A percentile compares a stretch with the other conserved stretches of the same genome.
phyloP scores from a whole-genome alignment of 768 basidiomycete species.

The Boletus subparvulus region DNA sequence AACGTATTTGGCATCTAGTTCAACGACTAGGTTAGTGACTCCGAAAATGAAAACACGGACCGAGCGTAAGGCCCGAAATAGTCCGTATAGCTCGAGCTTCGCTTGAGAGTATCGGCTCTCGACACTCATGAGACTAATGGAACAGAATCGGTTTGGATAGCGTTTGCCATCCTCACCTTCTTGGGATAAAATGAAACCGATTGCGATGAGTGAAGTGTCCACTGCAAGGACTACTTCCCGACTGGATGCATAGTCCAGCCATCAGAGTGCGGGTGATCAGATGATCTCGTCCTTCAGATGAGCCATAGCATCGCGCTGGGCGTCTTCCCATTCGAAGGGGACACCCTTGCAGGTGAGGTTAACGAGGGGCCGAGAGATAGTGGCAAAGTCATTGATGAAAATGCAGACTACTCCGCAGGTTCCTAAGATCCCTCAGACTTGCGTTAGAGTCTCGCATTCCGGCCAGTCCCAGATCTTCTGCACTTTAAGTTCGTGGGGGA shows the following conservation, averaged over 20 bases:
- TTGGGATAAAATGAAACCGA: too few species aligned
- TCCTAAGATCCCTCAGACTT: slow-evolving; percentile 31
- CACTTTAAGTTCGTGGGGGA: slow-evolving; percentile 27
- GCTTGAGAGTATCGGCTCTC: too few species aligned
- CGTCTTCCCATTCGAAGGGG: slow-evolving; percentile 22
- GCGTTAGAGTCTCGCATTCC: slow-evolving; percentile 13
- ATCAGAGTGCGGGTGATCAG: slow-evolving; percentile 1
- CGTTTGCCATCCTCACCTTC: too few species aligned
- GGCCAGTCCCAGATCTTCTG: slow-evolving; percentile 35
- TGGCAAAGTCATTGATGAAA: slow-evolving; percentile 14
- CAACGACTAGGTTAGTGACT: too few species aligned
- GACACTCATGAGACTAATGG: too few species aligned
- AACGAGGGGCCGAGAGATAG: slow-evolving; percentile 20
- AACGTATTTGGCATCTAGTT: too few species aligned
- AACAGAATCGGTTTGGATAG: too few species aligned
- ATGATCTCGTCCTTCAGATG: slow-evolving; percentile 24
- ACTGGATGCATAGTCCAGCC: neutral
- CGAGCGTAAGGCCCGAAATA: too few species aligned
- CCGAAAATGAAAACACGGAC: too few species aligned
- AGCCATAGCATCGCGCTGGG: slow-evolving; percentile 6
- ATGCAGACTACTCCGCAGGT: slow-evolving; percentile 12
- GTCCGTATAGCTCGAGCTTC: too few species aligned
- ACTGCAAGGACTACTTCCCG: too few species aligned
- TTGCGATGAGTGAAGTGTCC: too few species aligned
- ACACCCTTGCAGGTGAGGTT: slow-evolving; percentile 27